A percentile compares a stretch with the other conserved stretches of the same genome.
Evolutionary conservation across 306 rosid genomes (phyloP).

Genomic region (Astragalus glycyphyllos): DNA sequence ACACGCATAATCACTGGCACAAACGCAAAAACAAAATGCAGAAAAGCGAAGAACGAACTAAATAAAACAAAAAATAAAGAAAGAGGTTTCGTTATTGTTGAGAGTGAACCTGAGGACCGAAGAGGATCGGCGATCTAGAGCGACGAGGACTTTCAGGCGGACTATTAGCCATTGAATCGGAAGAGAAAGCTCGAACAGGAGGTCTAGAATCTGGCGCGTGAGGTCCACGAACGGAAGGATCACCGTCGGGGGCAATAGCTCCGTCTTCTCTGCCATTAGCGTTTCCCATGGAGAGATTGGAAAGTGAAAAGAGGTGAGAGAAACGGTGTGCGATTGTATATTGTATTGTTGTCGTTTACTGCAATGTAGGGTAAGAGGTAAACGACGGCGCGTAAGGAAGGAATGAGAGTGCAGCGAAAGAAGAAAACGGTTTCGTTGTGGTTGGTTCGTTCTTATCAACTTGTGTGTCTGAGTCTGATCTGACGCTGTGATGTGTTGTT

Average conservation of each 20-base stretch:
- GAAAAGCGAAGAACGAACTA: not conserved
- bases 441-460: conserved; percentile 49
- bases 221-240: conserved; percentile 41
- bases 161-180: conserved; percentile 72
- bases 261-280: conserved; percentile 71
- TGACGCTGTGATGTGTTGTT: conserved; percentile 39
- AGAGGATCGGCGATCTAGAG: conserved; percentile 71
- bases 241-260: conserved; percentile 34
- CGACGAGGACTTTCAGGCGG: conserved; percentile 81
- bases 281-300: conserved; percentile 61
- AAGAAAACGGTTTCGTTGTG: conserved; percentile 32
- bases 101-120: conserved; percentile 77
- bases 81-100: not conserved
- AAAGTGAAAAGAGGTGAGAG: not conserved
- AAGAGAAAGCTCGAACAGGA: conserved; percentile 52
- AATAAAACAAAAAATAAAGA: not conserved
- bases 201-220: conserved; percentile 52
- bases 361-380: conserved; percentile 33
- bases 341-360: conserved; percentile 36
- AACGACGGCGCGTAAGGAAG: conserved; percentile 21
- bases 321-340: conserved; percentile 1
- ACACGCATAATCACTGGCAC: not conserved
- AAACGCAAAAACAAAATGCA: not conserved
- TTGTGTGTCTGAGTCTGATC: conserved; percentile 45
- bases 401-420: conserved; percentile 30